phyloP scores from a whole-genome alignment of 352 stramenopile genomes.

The Phytophthora hybrid region DNA sequence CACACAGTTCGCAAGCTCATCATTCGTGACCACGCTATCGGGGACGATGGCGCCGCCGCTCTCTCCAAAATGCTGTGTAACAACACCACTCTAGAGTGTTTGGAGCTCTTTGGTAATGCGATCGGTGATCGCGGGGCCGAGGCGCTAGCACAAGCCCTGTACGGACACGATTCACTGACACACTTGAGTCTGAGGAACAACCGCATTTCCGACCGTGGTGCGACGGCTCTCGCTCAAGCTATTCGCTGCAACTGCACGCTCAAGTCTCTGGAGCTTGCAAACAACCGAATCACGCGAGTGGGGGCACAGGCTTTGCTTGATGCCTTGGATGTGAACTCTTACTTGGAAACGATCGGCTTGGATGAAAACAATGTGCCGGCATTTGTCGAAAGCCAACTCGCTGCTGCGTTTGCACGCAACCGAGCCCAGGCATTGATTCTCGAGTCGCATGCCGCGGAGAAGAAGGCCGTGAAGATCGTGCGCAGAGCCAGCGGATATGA shows the following conservation, averaged over 20 bases:
- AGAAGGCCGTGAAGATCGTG: slow-evolving; percentile 51
- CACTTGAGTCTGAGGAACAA: slow-evolving; percentile 70
- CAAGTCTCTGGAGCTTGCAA: slow-evolving; percentile 64
- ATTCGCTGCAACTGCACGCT: slow-evolving; percentile 73
- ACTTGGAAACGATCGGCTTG: slow-evolving; percentile 69
- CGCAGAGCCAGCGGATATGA: slow-evolving; percentile 37
- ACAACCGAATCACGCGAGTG: slow-evolving; percentile 63
- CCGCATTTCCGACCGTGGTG: slow-evolving; percentile 65
- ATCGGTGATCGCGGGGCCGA: slow-evolving; percentile 72
- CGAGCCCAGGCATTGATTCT: slow-evolving; percentile 49
- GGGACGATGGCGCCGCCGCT: slow-evolving; percentile 64
- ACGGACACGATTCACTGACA: slow-evolving; percentile 74
- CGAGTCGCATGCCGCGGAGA: slow-evolving; percentile 55
- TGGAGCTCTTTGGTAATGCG: slow-evolving; percentile 76
- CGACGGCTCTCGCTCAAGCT: slow-evolving; percentile 56
- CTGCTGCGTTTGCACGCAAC: slow-evolving; percentile 61
- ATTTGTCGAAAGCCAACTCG: slow-evolving; percentile 57
- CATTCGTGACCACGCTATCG: slow-evolving; percentile 76
- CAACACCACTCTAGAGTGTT: slow-evolving; percentile 72
- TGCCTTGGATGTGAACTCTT: slow-evolving; percentile 70
- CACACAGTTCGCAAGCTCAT: slow-evolving; percentile 68
- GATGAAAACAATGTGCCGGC: slow-evolving; percentile 61
- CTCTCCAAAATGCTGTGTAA: slow-evolving; percentile 77
- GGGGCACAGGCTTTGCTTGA: slow-evolving; percentile 62
- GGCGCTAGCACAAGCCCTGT: slow-evolving; percentile 70